Percentiles rank a stretch among this genome's conserved stretches.
Evolutionary conservation across 495 filamentous ascomycete species (phyloP).

Genomic region (Aspergillus sclerotioniger): DNA sequence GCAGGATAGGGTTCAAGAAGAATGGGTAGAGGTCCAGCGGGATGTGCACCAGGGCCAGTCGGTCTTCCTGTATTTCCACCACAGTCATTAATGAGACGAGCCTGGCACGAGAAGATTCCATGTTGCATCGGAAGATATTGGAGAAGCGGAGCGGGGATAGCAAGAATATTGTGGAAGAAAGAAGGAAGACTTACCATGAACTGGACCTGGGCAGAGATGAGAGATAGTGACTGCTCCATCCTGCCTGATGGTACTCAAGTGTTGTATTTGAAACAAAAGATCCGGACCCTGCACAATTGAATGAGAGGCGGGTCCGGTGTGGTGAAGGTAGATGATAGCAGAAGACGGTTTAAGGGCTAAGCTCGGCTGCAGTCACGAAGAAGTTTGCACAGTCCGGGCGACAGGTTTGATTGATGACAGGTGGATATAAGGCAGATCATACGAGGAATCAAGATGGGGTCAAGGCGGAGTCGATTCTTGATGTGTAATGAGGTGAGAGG

Average conservation of each 20-base stretch:
- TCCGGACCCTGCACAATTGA: background rate
- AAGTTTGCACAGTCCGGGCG: too few relatives aligned
- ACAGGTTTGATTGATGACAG: too few relatives aligned
- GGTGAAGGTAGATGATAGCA: too few relatives aligned
- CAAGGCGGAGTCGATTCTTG: too few relatives aligned
- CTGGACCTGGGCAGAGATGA: constrained; percentile 56
- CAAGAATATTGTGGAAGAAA: constrained; percentile 4
- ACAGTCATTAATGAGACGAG: constrained; percentile 16
- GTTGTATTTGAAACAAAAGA: background rate
- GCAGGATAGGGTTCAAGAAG: constrained; percentile 80
- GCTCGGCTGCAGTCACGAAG: too few relatives aligned
- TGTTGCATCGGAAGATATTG: background rate
- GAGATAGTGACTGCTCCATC: constrained; percentile 50
- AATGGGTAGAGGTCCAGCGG: constrained; percentile 76
- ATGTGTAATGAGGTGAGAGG: too few relatives aligned
- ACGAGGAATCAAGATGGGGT: too few relatives aligned
- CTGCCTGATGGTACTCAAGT: constrained; percentile 2
- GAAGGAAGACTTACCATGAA: constrained; percentile 47
- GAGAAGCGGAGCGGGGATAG: background rate
- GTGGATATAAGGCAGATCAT: too few relatives aligned
- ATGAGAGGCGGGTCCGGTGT: background rate
- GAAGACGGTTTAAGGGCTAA: too few relatives aligned
- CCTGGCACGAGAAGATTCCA: background rate
- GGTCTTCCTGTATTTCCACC: constrained; percentile 66
- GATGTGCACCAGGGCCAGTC: constrained; percentile 86